Evolutionary conservation across 116 monocot genomes (phyloP).

Genomic region (Zostera marina): DNA sequence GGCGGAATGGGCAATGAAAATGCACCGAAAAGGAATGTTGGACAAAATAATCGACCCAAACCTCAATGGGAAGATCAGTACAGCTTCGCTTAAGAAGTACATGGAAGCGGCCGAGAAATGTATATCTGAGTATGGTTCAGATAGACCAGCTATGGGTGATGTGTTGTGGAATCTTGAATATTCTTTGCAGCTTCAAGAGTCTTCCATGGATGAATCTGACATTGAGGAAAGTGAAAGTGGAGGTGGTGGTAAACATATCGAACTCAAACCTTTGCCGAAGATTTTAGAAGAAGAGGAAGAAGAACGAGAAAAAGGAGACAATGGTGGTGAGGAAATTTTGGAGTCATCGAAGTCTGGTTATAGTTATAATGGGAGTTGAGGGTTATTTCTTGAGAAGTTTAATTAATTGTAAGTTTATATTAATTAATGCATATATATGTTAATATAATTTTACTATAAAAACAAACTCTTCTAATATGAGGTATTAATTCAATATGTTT

Average conservation of each 20-base stretch:
- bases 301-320: too few species aligned
- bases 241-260: background rate
- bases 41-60: slow-evolving; percentile 57
- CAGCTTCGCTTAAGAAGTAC: slow-evolving; percentile 49
- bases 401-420: too few species aligned
- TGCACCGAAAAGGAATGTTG: slow-evolving; percentile 41
- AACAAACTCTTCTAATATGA: too few species aligned
- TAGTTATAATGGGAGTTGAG: too few species aligned
- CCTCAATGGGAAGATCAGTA: slow-evolving; percentile 28
- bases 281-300: background rate
- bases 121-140: slow-evolving; percentile 56
- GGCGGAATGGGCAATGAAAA: slow-evolving; percentile 79
- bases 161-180: slow-evolving; percentile 92
- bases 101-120: slow-evolving; percentile 76
- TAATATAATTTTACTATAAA: too few species aligned
- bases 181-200: slow-evolving; percentile 64
- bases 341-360: too few species aligned
- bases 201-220: slow-evolving; percentile 5
- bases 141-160: slow-evolving; percentile 81
- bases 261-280: too few species aligned
- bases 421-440: too few species aligned
- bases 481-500: too few species aligned
- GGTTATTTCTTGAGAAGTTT: too few species aligned
- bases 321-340: too few species aligned
- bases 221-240: background rate